Percentiles rank a stretch among this genome's conserved stretches.
Conservation (phyloP, 768 basidiomycete species). For the Scleroderma citrinum region DNA sequence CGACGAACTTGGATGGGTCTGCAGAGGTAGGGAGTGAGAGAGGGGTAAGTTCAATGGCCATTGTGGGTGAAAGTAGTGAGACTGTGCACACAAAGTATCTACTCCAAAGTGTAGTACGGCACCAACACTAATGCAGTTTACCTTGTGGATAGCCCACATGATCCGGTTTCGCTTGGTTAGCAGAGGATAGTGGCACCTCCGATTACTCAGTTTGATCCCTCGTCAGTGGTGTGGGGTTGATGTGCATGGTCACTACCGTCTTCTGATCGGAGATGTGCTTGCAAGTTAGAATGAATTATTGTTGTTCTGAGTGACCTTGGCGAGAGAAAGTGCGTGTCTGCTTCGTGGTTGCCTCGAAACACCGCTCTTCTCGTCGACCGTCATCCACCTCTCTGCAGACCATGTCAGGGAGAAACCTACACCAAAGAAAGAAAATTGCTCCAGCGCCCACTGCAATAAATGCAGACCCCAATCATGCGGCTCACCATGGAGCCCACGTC, state of each 20-base stretch:
- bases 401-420: slow-evolving; percentile 14
- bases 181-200: too few relatives aligned
- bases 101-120: background rate
- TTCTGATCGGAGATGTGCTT: too few relatives aligned
- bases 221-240: too few relatives aligned
- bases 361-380: background rate
- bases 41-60: slow-evolving; percentile 64
- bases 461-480: background rate
- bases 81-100: background rate
- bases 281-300: too few relatives aligned
- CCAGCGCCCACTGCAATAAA: background rate
- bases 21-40: slow-evolving; percentile 70
- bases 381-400: slow-evolving; percentile 1
- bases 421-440: slow-evolving; percentile 17
- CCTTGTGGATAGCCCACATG: too few relatives aligned
- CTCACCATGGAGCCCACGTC: too few relatives aligned
- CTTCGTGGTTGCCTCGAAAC: background rate
- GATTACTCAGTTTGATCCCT: too few relatives aligned
- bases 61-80: slow-evolving; percentile 22
- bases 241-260: too few relatives aligned
- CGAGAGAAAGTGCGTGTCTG: background rate
- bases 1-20: slow-evolving; percentile 55
- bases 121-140: too few relatives aligned
- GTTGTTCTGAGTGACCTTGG: too few relatives aligned
- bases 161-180: too few relatives aligned